Percentiles rank a stretch among this genome's conserved stretches.
These are phyloP conservation scores for Nitzschia sp. DNA, from an alignment of 108 stramenopile species.

Conservation along the genomic window DNA sequence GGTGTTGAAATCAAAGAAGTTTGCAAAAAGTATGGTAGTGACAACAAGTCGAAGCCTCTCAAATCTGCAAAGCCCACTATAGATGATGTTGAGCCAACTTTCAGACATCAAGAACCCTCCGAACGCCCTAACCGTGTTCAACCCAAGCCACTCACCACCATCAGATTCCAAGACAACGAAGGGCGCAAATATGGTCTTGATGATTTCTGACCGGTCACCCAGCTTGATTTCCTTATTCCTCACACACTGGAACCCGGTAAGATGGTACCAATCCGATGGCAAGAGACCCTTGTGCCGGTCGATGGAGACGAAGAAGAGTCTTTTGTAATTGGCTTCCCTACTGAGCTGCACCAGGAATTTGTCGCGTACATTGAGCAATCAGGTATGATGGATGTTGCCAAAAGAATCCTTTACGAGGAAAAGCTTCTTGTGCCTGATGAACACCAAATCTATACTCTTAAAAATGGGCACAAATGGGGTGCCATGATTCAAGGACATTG, in stretches of 20 bases:
- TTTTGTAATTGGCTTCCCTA: conserved; percentile 32
- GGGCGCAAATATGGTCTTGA: conserved; percentile 18
- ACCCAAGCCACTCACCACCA: conserved; percentile 12
- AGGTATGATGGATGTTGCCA: conserved; percentile 31
- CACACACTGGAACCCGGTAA: conserved; percentile 49
- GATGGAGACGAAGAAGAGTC: conserved; percentile 28
- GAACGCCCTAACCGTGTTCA: conserved; percentile 24
- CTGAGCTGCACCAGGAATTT: conserved; percentile 16
- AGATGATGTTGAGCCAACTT: not conserved
- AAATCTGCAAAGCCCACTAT: too few relatives aligned
- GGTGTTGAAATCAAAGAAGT: conserved; percentile 14
- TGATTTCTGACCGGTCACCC: conserved; percentile 16
- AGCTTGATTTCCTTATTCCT: conserved; percentile 38
- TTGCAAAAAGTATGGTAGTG: conserved; percentile 15
- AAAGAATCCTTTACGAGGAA: conserved; percentile 20
- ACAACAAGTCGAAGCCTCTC: too few relatives aligned
- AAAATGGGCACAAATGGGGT: conserved; percentile 58
- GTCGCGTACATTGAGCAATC: conserved; percentile 14
- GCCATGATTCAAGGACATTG: conserved; percentile 56
- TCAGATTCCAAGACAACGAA: conserved; percentile 7
- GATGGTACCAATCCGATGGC: conserved; percentile 52
- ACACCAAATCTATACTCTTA: conserved; percentile 32
- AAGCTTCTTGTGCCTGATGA: not conserved
- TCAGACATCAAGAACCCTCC: not conserved
- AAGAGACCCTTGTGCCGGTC: conserved; percentile 18